Conservation (phyloP, 2,329 filamentous ascomycete genomes). For the Fusarium chlamydosporum region DNA sequence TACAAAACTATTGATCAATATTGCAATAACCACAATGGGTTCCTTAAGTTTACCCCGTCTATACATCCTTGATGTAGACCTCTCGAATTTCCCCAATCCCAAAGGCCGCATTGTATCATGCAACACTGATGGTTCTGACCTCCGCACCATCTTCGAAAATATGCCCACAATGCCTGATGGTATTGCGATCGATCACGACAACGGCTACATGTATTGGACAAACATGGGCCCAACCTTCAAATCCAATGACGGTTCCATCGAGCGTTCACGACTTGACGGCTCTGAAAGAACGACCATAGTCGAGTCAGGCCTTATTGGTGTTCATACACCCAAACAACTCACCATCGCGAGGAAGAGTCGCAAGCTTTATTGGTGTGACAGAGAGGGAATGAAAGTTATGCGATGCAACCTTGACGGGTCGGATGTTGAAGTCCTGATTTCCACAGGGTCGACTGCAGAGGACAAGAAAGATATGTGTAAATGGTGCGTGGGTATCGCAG, state of each 20-base stretch:
- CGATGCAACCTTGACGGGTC: conserved; percentile 2
- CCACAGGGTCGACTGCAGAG: background rate
- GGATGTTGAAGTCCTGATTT: background rate
- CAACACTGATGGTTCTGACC: conserved; percentile 5
- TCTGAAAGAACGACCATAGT: conserved; percentile 1
- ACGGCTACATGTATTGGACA: conserved; percentile 17
- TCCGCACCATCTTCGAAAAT: background rate
- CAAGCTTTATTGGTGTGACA: conserved; percentile 23
- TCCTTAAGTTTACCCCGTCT: conserved; percentile 5
- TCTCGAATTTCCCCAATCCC: conserved; percentile 6
- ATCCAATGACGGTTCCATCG: conserved; percentile 13
- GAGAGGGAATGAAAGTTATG: conserved; percentile 27
- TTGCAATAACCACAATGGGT: background rate
- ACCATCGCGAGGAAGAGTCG: background rate
- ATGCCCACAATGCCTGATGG: conserved; percentile 19
- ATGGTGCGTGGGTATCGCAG: background rate
- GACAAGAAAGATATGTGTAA: background rate
- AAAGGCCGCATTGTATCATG: conserved; percentile 15
- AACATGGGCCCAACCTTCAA: conserved; percentile 16
- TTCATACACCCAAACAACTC: conserved; percentile 2
- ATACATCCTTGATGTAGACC: conserved; percentile 13
- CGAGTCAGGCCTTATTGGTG: background rate
- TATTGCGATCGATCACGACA: conserved; percentile 1
- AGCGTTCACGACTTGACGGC: conserved; percentile 6
- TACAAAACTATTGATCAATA: background rate